These are phyloP conservation scores for Eutrema japonicum DNA, from an alignment of 345 rosid species.

Conservation along the genomic window DNA sequence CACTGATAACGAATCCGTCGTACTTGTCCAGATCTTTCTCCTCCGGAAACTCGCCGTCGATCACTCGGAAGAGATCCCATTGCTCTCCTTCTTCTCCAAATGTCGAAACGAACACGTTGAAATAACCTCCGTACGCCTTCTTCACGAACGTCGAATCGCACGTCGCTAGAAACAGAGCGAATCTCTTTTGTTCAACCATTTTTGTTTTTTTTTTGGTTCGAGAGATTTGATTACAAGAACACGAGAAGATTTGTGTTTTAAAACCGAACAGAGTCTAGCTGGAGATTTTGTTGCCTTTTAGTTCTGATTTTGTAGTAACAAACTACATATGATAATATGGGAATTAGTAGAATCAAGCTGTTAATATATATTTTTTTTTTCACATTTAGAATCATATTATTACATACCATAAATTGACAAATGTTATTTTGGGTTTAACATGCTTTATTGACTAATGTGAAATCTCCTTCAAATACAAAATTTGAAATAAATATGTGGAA, in stretches of 20 bases:
- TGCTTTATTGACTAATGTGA: no score
- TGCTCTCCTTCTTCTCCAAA: slow-evolving; percentile 74
- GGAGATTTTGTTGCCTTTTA: slow-evolving; percentile 17
- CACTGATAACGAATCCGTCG: slow-evolving; percentile 80
- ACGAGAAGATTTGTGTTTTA: slow-evolving; percentile 4
- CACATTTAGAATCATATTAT: no score
- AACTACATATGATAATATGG: background rate
- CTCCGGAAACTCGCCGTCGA: slow-evolving; percentile 85
- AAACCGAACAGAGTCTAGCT: slow-evolving; percentile 2
- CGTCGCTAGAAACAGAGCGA: slow-evolving; percentile 67
- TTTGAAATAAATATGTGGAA: no score
- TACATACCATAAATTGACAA: no score
- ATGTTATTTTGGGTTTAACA: no score
- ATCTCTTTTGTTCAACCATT: slow-evolving; percentile 51
- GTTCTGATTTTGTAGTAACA: slow-evolving; percentile 30
- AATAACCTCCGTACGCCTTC: slow-evolving; percentile 77
- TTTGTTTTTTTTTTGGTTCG: background rate
- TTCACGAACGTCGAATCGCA: slow-evolving; percentile 73
- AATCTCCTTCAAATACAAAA: no score
- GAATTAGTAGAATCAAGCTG: no score
- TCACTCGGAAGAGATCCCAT: slow-evolving; percentile 80
- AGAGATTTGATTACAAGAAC: background rate
- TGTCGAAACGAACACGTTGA: slow-evolving; percentile 67
- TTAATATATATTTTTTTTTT: no score
- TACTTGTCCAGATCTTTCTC: slow-evolving; percentile 59